phyloP scores from a whole-genome alignment of 2,329 filamentous ascomycete genomes.

The Cercospora beticola region DNA sequence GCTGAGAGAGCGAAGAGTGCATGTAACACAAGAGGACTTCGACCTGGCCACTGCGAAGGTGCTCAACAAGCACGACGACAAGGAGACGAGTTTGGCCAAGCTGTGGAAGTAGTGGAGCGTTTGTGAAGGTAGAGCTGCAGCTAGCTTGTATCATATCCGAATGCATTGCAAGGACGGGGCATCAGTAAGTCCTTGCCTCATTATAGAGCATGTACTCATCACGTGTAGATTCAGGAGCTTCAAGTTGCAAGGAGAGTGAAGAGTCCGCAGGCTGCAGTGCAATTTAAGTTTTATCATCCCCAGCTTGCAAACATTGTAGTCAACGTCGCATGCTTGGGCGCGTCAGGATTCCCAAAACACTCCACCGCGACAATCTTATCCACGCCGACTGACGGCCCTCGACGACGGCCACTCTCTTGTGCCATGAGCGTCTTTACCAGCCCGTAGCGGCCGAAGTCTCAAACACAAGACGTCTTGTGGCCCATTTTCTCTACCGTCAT shows the following conservation, averaged over 20 bases:
- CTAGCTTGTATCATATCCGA: conserved; percentile 24
- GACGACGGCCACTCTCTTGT: too few relatives aligned
- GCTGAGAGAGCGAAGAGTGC: conserved; percentile 87
- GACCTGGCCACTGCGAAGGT: conserved; percentile 98
- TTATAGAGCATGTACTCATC: conserved; percentile 16
- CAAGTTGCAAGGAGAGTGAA: background rate
- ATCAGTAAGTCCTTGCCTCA: conserved; percentile 15
- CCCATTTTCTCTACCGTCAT: too few relatives aligned
- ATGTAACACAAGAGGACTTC: conserved; percentile 98
- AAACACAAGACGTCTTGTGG: too few relatives aligned
- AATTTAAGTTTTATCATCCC: background rate
- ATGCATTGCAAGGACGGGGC: conserved; percentile 20
- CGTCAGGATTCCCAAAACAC: too few relatives aligned
- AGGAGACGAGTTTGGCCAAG: conserved; percentile 88
- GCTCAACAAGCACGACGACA: conserved; percentile 98
- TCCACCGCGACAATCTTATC: too few relatives aligned
- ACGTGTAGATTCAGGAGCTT: background rate
- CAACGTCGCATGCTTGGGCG: background rate
- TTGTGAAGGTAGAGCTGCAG: background rate
- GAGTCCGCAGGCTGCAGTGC: background rate
- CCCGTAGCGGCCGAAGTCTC: too few relatives aligned
- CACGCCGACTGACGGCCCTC: too few relatives aligned
- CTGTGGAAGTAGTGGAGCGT: conserved; percentile 65
- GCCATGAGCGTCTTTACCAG: too few relatives aligned
- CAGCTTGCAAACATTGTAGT: background rate